Base-by-base conservation (phyloP, 2,329 filamentous ascomycete genomes). In the Aureobasidium mangrovei region DNA sequence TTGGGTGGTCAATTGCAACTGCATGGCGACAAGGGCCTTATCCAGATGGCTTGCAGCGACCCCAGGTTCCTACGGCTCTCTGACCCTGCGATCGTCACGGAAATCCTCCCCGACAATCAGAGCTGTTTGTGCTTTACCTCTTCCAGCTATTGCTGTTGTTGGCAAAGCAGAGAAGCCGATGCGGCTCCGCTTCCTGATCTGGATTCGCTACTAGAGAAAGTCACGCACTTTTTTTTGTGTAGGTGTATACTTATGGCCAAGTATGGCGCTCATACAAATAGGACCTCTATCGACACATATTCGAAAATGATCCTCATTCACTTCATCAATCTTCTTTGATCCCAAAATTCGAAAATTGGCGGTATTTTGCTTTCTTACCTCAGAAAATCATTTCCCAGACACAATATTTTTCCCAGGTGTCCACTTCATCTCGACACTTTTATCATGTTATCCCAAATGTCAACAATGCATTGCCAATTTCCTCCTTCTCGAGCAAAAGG, bases 11-110 rank as follows among this genome's bases (percentile, higher is more conserved):
- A 43, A 3, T 45, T 18, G 27, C 27, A 38, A 32, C 24, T 39
- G 49, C 49, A 45, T 53, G 33, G 33, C 10, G 39, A 52, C 40
- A 52, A 40, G 48, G 48, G 31, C 10, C 33, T 43, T 26, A 27
- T 8, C n/a, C 41, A 32, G 41, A 44, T 39, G 49, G 49, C 41
- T 45, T 53, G 32, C 31, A 26, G 31, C 49, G 10, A 36, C 49
- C 41, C 49, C 49, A 45, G 49, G 33, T 43, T 52, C 12, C 33
- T 45, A 29, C 35, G 41, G 28, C 27, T 29, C n/a, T 24, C 27
- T 39, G 41, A 42, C 39, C 32, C 18, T 39, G 35, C 49, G 32
- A 44, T 53, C 49, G 26, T 44, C 40, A 36, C 49, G 49, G 49
- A 31, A 36, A 33, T 12, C 33, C 7, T 38, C 41, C 10, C 40